Conservation (phyloP, 2,329 filamentous ascomycete species). For the Ceratocystis diversiconidia region DNA sequence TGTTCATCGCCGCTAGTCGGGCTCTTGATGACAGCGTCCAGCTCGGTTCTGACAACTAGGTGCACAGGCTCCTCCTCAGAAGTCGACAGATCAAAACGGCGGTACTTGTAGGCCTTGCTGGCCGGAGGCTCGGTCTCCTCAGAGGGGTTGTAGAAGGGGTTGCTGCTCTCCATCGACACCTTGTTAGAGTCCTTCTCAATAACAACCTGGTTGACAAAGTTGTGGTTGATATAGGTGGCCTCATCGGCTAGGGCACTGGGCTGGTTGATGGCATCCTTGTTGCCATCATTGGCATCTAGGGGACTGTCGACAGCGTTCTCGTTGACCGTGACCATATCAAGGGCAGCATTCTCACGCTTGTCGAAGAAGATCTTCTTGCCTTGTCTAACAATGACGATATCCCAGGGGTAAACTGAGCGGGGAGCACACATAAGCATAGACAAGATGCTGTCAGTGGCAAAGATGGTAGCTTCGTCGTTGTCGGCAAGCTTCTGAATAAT, state of each 20-base stretch:
- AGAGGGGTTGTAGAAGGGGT: constrained; percentile 92
- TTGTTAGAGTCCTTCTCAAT: constrained; percentile 65
- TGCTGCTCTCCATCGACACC: constrained; percentile 71
- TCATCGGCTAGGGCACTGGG: constrained; percentile 87
- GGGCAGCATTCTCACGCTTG: constrained; percentile 87
- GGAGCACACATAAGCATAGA: constrained; percentile 99
- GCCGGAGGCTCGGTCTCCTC: constrained; percentile 90
- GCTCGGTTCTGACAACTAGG: constrained; percentile 83
- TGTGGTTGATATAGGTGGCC: constrained; percentile 99
- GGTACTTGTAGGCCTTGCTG: constrained; percentile 97
- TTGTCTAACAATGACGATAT: constrained; percentile 84
- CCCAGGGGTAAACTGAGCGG: constrained; percentile 95
- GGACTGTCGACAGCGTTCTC: constrained; percentile 95
- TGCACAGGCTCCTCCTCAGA: constrained; percentile 91
- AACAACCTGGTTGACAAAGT: constrained; percentile 94
- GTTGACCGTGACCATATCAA: constrained; percentile 98
- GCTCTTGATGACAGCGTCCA: constrained; percentile 94
- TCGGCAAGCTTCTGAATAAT: constrained; percentile 95
- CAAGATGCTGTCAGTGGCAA: constrained; percentile 90
- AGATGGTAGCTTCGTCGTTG: constrained; percentile 90
- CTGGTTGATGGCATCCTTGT: constrained; percentile 90
- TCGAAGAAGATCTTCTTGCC: constrained; percentile 97
- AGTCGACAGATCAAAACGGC: constrained; percentile 86
- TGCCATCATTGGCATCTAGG: constrained; percentile 77
- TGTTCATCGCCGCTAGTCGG: constrained; percentile 84